phyloP scores from a whole-genome alignment of 2,329 filamentous ascomycete genomes.

The Thielaviopsis musarum region DNA sequence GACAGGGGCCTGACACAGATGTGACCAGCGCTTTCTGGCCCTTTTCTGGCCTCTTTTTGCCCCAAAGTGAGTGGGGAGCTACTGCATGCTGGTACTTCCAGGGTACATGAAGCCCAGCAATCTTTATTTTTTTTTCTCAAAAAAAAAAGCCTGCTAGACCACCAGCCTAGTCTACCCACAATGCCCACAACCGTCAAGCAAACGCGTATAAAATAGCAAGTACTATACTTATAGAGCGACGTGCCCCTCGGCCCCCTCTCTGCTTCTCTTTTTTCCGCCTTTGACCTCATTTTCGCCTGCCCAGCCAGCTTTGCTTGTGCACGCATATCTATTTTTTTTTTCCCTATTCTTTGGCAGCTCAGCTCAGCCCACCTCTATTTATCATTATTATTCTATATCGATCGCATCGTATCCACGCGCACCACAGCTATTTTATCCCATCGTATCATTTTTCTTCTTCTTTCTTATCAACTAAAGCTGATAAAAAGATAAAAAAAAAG shows the following conservation, averaged over 20 bases:
- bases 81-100: slow-evolving; percentile 5
- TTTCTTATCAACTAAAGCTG: not conserved
- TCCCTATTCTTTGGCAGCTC: not conserved
- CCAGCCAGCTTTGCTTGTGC: not conserved
- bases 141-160: not conserved
- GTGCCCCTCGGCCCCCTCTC: slow-evolving; percentile 22
- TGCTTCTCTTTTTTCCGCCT: slow-evolving; percentile 12
- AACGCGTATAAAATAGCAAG: slow-evolving; percentile 30
- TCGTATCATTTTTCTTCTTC: not conserved
- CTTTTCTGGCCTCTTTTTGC: not conserved
- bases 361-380: not conserved
- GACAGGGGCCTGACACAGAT: not conserved
- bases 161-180: not conserved
- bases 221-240: slow-evolving; percentile 27
- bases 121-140: not conserved
- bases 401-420: no score
- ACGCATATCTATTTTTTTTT: not conserved
- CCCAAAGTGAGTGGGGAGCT: not conserved
- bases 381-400: not conserved
- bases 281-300: not conserved
- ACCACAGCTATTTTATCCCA: not conserved
- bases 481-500: not conserved
- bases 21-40: not conserved
- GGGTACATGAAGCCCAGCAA: slow-evolving; percentile 8
- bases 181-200: slow-evolving; percentile 14